Base-by-base conservation (phyloP, 176 grass and related monocot species). In the Coix lacrymajobi region DNA sequence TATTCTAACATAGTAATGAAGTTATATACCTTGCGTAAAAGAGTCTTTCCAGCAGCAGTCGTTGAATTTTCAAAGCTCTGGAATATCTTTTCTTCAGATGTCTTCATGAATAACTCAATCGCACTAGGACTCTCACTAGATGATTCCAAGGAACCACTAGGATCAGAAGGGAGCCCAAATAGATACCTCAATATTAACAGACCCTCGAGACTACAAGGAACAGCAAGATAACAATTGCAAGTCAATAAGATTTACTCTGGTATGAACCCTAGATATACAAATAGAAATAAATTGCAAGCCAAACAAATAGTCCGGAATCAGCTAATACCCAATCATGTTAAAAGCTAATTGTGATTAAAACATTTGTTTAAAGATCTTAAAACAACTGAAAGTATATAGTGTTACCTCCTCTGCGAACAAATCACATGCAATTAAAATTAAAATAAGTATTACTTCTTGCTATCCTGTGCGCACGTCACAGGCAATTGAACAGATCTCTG, bases 101-200 rank as follows among this genome's bases (percentile, higher is more conserved):
- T 69, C 61, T 90, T 89, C 75, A 88, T 74, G 77, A 92, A 83
- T 69, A 85, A 37, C 72, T 78, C 61, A 77, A 93, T 84, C 19
- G 79, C 88, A 37, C 73, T 81, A 26, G 87, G 84, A 79, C 82
- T 90, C 44, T 85, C 87, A 29, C 66, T 75, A 87, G 79, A 87
- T 34, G 84, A 89, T 83, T 87, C 68, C 68, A 79, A 71, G 51
- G 69, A 61, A 49, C 31, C 54, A 88, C 83, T 76, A 61, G 31
- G 58, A 83, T 92, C 90, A 90, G 48, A 68, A 36, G 87, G 81
- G 46, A 95, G 72, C 40, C 93, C 96, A 77, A 93, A 93, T 73
- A 98, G 91, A 88, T 77, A 86, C 85, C 82, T 98, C 77, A 95
- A 82, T 86, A 95, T 90, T 25, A 46, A 60, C 62, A 88, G 57